A percentile compares a stretch with the other conserved stretches of the same genome.
Evolutionary conservation across 2,329 filamentous ascomycete genomes (phyloP).

Genomic region (Pestalotiopsis sp.): DNA sequence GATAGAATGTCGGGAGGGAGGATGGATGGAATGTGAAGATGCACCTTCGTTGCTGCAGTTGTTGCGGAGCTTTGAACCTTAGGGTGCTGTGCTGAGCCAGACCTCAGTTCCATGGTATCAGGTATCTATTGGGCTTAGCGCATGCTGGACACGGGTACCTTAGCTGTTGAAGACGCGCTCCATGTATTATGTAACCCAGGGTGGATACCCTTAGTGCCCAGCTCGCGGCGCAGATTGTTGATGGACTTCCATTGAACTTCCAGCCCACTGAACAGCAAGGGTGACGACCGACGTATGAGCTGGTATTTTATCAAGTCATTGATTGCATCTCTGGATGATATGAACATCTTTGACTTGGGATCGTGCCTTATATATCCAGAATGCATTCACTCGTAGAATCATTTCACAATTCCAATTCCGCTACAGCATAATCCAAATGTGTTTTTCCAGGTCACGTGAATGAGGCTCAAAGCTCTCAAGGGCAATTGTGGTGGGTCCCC

Average conservation of each 20-base stretch:
- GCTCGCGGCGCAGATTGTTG: neutral
- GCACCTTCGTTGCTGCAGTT: neutral
- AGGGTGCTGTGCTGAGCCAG: too few relatives aligned
- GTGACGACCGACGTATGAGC: neutral
- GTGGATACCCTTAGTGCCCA: neutral
- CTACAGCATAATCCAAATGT: neutral
- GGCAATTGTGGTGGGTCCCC: constrained; percentile 1
- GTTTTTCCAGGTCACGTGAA: constrained; percentile 5
- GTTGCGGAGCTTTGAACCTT: neutral
- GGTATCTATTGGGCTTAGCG: neutral
- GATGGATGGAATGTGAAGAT: neutral
- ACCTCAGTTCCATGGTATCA: too few relatives aligned
- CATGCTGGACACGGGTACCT: neutral
- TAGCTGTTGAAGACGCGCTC: neutral
- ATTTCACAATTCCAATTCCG: neutral
- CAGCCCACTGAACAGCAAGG: neutral
- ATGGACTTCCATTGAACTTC: neutral
- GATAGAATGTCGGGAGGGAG: neutral
- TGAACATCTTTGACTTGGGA: neutral
- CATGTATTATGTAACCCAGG: constrained; percentile 4
- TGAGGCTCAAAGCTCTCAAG: constrained; percentile 7
- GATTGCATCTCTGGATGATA: neutral
- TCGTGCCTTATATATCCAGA: neutral
- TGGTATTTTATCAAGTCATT: neutral
- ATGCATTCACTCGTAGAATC: neutral